Base-by-base conservation (phyloP, 805 yeast genomes). In the Candida railenensis region DNA sequence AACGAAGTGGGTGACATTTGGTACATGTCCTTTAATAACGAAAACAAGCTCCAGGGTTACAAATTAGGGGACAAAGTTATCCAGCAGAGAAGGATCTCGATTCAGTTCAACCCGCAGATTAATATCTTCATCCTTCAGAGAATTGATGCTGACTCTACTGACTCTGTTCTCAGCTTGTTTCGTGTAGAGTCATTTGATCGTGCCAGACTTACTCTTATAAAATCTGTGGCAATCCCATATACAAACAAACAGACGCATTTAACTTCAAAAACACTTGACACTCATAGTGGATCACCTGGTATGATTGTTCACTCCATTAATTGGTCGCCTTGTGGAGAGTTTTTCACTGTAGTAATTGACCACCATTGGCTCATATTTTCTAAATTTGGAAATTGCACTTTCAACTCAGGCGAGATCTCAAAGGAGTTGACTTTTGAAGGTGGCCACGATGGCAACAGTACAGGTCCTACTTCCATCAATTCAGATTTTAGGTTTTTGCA, bases 251-350 rank as follows among this genome's bases (percentile, higher is more conserved):
- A n/a, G n/a, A n/a, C n/a, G n/a, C n/a, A n/a, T n/a, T n/a, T n/a
- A n/a, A n/a, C n/a, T n/a, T n/a, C n/a, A n/a, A n/a, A n/a, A n/a
- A n/a, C n/a, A n/a, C n/a, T n/a, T n/a, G n/a, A n/a, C n/a, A n/a
- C n/a, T n/a, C n/a, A n/a, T n/a, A n/a, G n/a, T n/a, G 30, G 30
- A 25, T 5, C 5, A 25, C 11, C 30, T 7, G 30, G 11, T 7
- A 25, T 25, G 30, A 25, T 11, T 25, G 5, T 11, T 11, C 30
- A 5, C 9, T 5, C 20, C 8, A 36, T 60, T 7, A 28, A 32
- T 7, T 72, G 76, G 76, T 59, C 76, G 1, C 60, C 69, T 1
- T 58, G 67, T 48, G 77, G 76, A 2, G 54, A 53, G 18, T 70
- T 62, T 45, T 66, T 69, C 32, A 34, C 33, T 38, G 46, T 54